Conservation (phyloP, 257 asterid genomes). For the Capsicum pubescens region DNA sequence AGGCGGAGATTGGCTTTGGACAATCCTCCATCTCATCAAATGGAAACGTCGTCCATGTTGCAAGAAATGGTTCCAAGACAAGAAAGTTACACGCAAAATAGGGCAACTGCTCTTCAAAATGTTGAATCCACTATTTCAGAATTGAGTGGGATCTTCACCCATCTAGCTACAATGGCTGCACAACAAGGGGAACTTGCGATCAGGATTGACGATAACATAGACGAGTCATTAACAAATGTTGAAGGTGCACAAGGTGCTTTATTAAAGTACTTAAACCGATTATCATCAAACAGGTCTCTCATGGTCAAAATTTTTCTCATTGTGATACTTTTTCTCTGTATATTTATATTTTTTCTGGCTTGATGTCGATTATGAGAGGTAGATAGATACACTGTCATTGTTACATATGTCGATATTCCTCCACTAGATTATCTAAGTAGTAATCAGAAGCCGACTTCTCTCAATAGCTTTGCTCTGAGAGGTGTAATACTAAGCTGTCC, state of each 20-base stretch:
- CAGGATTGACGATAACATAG: conserved; percentile 91
- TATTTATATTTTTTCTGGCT: conserved; percentile 72
- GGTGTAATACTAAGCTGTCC: background rate
- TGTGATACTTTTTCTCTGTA: conserved; percentile 59
- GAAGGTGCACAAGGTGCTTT: conserved; percentile 80
- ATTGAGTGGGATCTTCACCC: conserved; percentile 81
- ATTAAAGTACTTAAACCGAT: conserved; percentile 66
- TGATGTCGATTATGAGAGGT: conserved; percentile 31
- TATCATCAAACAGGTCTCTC: conserved; percentile 85
- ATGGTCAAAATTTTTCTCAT: conserved; percentile 77
- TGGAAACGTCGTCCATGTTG: conserved; percentile 73
- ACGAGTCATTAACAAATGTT: conserved; percentile 72
- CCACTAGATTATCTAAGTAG: background rate
- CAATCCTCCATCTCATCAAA: conserved; percentile 50
- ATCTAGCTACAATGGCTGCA: conserved; percentile 89
- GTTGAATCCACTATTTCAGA: conserved; percentile 91
- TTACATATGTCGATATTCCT: background rate
- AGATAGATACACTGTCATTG: background rate
- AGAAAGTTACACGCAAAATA: conserved; percentile 65
- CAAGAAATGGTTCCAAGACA: conserved; percentile 79
- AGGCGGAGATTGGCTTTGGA: conserved; percentile 70
- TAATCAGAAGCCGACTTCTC: background rate
- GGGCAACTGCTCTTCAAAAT: conserved; percentile 79
- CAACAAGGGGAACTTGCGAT: conserved; percentile 91
- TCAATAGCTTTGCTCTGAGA: background rate